These are phyloP conservation scores for Talaromyces trachyspermus DNA, from an alignment of 495 filamentous ascomycete species.

Conservation along the genomic window DNA sequence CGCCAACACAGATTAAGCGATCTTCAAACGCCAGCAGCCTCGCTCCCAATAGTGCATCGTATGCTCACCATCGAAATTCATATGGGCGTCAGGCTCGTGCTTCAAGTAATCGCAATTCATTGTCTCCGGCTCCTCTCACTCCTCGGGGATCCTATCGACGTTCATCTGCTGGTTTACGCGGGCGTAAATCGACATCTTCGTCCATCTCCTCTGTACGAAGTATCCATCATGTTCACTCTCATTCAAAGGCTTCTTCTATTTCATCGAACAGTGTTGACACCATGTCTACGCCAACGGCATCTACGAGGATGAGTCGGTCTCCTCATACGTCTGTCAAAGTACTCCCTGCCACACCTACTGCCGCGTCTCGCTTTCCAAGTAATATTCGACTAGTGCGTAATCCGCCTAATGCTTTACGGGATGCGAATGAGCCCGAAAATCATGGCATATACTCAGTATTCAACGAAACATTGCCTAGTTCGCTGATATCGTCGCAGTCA, in stretches of 20 bases:
- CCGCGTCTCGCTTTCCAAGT: conserved; percentile 64
- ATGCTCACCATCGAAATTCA: conserved; percentile 38
- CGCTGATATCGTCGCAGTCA: conserved; percentile 32
- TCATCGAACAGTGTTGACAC: conserved; percentile 73
- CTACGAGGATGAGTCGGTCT: conserved; percentile 53
- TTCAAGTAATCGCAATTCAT: conserved; percentile 65
- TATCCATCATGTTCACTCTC: conserved; percentile 77
- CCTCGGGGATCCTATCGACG: conserved; percentile 78
- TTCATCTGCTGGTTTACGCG: conserved; percentile 66
- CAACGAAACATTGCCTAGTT: conserved; percentile 31
- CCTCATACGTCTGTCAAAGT: conserved; percentile 92
- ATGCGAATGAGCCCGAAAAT: conserved; percentile 16
- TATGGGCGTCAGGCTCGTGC: conserved; percentile 42
- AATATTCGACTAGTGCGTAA: conserved; percentile 81
- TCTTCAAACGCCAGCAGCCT: conserved; percentile 39
- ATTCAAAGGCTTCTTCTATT: conserved; percentile 90
- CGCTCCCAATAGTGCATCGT: conserved; percentile 39
- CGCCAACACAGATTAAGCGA: conserved; percentile 36
- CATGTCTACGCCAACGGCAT: conserved; percentile 58
- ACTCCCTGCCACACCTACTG: conserved; percentile 82
- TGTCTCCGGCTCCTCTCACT: conserved; percentile 84
- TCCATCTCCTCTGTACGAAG: conserved; percentile 90
- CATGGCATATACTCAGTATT: conserved; percentile 27
- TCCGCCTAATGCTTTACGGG: conserved; percentile 23
- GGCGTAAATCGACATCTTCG: conserved; percentile 92